phyloP scores from a whole-genome alignment of 2,329 filamentous ascomycete genomes.

The Paecilomyces sp. region DNA sequence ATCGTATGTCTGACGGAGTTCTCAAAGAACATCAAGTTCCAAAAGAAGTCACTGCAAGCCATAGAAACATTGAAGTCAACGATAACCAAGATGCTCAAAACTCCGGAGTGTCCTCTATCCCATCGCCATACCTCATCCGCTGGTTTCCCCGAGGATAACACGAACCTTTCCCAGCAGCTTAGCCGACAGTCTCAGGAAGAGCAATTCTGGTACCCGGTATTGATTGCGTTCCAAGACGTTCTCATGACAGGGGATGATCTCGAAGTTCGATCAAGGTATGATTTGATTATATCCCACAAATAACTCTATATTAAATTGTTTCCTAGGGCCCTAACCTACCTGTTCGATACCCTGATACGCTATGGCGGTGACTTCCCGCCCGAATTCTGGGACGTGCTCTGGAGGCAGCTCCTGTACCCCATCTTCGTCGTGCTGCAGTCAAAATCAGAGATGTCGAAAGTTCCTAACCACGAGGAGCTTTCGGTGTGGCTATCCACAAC shows the following conservation, averaged over 20 bases:
- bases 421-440: conserved; percentile 98
- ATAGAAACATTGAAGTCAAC: conserved; percentile 92
- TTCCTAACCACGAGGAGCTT: conserved; percentile 89
- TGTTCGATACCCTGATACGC: conserved; percentile 86
- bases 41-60: conserved; percentile 95
- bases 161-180: conserved; percentile 53
- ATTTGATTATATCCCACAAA: conserved; percentile 33
- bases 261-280: conserved; percentile 69
- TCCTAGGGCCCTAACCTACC: conserved; percentile 73
- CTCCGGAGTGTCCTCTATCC: conserved; percentile 88
- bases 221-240: conserved; percentile 98
- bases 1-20: conserved; percentile 97
- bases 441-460: conserved; percentile 92
- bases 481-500: conserved; percentile 99
- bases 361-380: conserved; percentile 87
- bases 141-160: conserved; percentile 38
- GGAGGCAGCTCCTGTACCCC: conserved; percentile 92
- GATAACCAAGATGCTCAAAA: conserved; percentile 89
- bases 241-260: conserved; percentile 98
- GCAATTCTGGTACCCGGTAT: conserved; percentile 95
- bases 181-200: conserved; percentile 86
- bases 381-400: conserved; percentile 98
- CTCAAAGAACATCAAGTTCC: conserved; percentile 96
- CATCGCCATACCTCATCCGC: conserved; percentile 47
- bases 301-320: conserved; percentile 3